Evolutionary conservation across 768 basidiomycete species (phyloP).

Genomic region (Mycena metata): DNA sequence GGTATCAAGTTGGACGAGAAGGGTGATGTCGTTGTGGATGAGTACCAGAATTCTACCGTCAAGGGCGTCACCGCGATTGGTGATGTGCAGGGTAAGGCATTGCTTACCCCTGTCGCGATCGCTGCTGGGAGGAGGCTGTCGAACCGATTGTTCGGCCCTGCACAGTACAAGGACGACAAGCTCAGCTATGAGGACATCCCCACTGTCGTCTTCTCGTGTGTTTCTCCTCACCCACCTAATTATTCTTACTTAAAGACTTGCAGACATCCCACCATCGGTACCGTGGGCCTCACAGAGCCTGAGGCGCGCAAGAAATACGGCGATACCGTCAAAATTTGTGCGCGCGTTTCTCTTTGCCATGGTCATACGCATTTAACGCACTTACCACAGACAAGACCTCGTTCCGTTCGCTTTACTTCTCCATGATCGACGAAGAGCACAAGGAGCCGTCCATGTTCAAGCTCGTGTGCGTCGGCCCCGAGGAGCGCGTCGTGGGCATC

Average conservation of each 20-base stretch:
- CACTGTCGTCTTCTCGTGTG: constrained; percentile 96
- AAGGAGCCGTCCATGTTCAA: constrained; percentile 98
- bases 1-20: constrained; percentile 82
- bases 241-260: constrained; percentile 17
- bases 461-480: constrained; percentile 86
- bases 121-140: constrained; percentile 92
- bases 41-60: constrained; percentile 88
- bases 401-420: constrained; percentile 91
- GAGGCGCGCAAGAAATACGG: constrained; percentile 92
- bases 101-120: constrained; percentile 97
- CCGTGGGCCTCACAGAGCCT: constrained; percentile 94
- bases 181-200: constrained; percentile 92
- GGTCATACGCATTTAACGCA: neutral
- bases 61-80: constrained; percentile 86
- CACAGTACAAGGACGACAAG: constrained; percentile 89
- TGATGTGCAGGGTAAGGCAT: constrained; percentile 92
- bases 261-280: constrained; percentile 95
- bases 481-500: constrained; percentile 96
- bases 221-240: constrained; percentile 35
- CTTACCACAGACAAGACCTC: constrained; percentile 74
- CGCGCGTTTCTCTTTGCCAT: constrained; percentile 46
- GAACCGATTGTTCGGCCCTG: constrained; percentile 92
- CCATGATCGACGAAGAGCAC: constrained; percentile 89
- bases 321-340: constrained; percentile 91
- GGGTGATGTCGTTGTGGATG: constrained; percentile 91